Percentiles rank a stretch among this genome's conserved stretches.
Evolutionary conservation across 1,284 basidiomycete species (phyloP).

Genomic region (Cutaneotrichosporon mucoides): DNA sequence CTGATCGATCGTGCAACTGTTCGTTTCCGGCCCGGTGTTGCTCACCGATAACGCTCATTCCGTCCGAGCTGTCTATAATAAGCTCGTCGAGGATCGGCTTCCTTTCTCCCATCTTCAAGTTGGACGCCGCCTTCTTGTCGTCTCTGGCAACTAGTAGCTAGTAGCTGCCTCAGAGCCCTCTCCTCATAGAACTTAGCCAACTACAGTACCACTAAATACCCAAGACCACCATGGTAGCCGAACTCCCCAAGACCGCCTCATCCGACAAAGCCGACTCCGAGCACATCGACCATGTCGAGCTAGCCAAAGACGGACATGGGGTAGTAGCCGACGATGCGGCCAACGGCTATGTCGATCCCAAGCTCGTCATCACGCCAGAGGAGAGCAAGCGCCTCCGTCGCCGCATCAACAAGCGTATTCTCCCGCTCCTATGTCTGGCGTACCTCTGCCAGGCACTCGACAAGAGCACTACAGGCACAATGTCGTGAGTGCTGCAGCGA

Average conservation of each 20-base stretch:
- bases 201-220: too few species aligned
- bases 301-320: neutral
- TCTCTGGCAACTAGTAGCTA: too few species aligned
- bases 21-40: too few species aligned
- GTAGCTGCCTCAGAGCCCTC: too few species aligned
- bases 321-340: slow-evolving; percentile 1
- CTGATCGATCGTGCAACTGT: too few species aligned
- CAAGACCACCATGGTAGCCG: neutral
- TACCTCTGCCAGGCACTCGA: slow-evolving; percentile 21
- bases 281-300: neutral
- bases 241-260: neutral
- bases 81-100: too few species aligned
- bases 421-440: slow-evolving; percentile 13
- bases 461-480: slow-evolving; percentile 22
- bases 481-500: slow-evolving; percentile 1
- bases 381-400: slow-evolving; percentile 20
- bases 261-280: neutral
- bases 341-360: slow-evolving; percentile 18
- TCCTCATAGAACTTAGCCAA: too few species aligned
- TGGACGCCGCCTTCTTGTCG: too few species aligned
- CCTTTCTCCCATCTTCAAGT: too few species aligned
- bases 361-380: slow-evolving; percentile 16
- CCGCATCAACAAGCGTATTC: slow-evolving; percentile 16
- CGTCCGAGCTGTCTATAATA: too few species aligned
- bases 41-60: too few species aligned